Evolutionary conservation across 495 filamentous ascomycete genomes (phyloP).

Genomic region (Penicillium pulvis): DNA sequence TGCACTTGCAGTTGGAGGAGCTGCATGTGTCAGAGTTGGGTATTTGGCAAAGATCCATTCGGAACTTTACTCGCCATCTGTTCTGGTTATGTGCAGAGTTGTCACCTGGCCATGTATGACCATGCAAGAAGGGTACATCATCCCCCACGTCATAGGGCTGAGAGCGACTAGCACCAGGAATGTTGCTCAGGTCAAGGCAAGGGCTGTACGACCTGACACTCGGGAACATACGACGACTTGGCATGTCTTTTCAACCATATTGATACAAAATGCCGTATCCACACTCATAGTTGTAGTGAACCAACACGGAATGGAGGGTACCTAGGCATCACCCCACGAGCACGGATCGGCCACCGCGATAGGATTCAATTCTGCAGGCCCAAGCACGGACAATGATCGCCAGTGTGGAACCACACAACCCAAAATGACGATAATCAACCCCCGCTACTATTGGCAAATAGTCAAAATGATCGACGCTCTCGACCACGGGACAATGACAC

Average conservation of each 20-base stretch:
- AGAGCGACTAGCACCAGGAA: neutral
- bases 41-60: neutral
- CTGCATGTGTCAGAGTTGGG: neutral
- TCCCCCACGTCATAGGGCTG: conserved; percentile 34
- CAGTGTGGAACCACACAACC: neutral
- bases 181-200: conserved; percentile 4
- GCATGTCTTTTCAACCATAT: neutral
- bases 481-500: conserved; percentile 6
- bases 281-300: neutral
- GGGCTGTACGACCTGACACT: conserved; percentile 9
- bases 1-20: conserved; percentile 1
- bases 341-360: neutral
- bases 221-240: conserved; percentile 2
- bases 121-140: neutral
- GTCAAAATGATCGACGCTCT: neutral
- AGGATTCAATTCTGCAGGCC: neutral
- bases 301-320: neutral
- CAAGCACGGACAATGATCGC: conserved; percentile 6
- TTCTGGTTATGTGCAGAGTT: neutral
- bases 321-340: conserved; percentile 6
- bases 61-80: neutral
- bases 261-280: no score
- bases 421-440: neutral
- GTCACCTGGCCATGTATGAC: neutral
- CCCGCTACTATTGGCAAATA: neutral